Base-by-base conservation (phyloP, 768 basidiomycete species). In the Tulasnella sp. region DNA sequence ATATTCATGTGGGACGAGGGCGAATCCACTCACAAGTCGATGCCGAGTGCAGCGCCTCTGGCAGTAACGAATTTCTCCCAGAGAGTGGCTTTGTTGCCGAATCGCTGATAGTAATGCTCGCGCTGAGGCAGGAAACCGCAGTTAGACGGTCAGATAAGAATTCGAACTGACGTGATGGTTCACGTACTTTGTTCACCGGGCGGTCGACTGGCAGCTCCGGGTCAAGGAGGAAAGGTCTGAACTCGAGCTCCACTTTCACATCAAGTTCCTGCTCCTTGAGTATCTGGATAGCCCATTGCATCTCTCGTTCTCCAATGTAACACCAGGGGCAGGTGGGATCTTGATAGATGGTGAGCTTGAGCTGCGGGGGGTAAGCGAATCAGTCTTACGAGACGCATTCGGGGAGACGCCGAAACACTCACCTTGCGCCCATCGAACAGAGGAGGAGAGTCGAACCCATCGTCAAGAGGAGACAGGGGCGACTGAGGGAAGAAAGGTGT, bases 1-100 rank as follows among this genome's bases (percentile, higher is more conserved):
- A 72, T 72, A 24, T 72, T 41, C 31, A n/a, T 72, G 41, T 54
- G 42, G 42, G 54, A 20, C 28, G 54, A 78, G 34, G 31, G 54
- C 18, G 40, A 58, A 14, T 5, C 14, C 6, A 78, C 90, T 83
- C 85, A 93, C 91, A 92, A 86, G 58, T 90, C 88, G 76, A 92
- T 88, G 3, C 90, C 90, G 79, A 91, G 89, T 83, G 90, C 89
- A 42, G 88, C 86, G 1, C 88, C 89, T 87, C 90, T 91, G 79
- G 89, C 89, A 28, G 85, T 83, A 37, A 93, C 87, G 58, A 86
- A 85, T 69, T 85, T 85, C 54, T 88, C 54, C 77, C 46, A 37
- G 8, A 40, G 24, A 18, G 14, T 18, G 31, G 34, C n/a, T 37
- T 40, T 50, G 46, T 22, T 44, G 77, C 77, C 77, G 34, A 69